Evolutionary conservation across 768 basidiomycete genomes (phyloP), one percentile per base, ranked within the genome.

Genomic region (Podaxis rugospora): DNA sequence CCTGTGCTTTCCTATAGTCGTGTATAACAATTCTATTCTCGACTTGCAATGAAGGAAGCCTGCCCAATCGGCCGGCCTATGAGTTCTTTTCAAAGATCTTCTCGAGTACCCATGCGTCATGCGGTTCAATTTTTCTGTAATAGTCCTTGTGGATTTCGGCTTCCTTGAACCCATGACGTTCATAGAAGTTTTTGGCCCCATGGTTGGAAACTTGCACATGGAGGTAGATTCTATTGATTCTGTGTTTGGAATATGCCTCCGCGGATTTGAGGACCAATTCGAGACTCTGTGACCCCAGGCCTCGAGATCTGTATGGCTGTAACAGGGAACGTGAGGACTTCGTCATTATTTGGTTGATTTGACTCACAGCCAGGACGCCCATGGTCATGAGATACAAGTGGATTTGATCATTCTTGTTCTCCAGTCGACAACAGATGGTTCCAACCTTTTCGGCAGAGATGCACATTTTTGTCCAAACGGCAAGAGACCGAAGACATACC

Each of bases 371-470:
- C 58, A 95, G 85, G 64, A 95, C 76, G 47, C 93, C 94, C 87
- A 95, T 88, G 53, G 94, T 95, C 88, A 94, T 92, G 69, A 95
- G 80, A 75, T 95, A 95, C 62, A 92, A 74, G 51, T 80, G 78
- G 47, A 74, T 77, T 66, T 79, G 73, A 49, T 76, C 81, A 67
- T 83, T 80, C 67, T 85, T 83, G 56, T 77, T 81, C 73, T 96
- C 93, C 62, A 94, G 73, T 61, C 92, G 84, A 76, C 90, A 93
- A 72, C 91, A 93, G 68, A 95, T 83, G 4, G 87, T 92, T 62
- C 94, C 93, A 64, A 95, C 88, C 79, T 80, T 67, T 61, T 50
- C 59, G 49, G 53, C 23, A 55, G 46, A 63, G 62, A 64, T 62
- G 64, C 35, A 56, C 37, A 50, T 61, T 16, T 36, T 42, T 64